A percentile compares a stretch with the other conserved stretches of the same genome.
Evolutionary conservation across 2,329 filamentous ascomycete species (phyloP).

Genomic region (Verticillium nubilum): DNA sequence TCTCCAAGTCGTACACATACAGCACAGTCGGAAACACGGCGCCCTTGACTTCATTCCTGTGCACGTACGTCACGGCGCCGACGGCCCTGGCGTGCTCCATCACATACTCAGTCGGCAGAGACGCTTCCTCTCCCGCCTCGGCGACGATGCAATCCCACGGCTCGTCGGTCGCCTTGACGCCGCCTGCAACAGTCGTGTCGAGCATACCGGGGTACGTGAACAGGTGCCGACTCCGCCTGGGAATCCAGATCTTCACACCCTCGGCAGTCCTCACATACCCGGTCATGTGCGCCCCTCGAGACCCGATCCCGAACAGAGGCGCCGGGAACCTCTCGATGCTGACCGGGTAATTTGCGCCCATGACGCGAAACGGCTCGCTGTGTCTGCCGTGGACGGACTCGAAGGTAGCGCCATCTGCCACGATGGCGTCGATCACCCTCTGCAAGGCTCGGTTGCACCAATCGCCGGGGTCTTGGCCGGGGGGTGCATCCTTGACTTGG

Average conservation of each 20-base stretch:
- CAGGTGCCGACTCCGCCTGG: slow-evolving; percentile 58
- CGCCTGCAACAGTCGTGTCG: slow-evolving; percentile 77
- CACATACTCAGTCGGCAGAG: slow-evolving; percentile 24
- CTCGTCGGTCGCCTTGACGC: slow-evolving; percentile 60
- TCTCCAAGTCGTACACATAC: slow-evolving; percentile 73
- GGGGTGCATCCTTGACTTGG: slow-evolving; percentile 21
- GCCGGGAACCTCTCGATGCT: slow-evolving; percentile 57
- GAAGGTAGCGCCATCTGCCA: slow-evolving; percentile 25
- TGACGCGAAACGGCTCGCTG: slow-evolving; percentile 36
- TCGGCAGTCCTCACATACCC: slow-evolving; percentile 41
- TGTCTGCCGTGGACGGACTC: slow-evolving; percentile 30
- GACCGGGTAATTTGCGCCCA: slow-evolving; percentile 28
- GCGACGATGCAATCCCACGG: slow-evolving; percentile 65
- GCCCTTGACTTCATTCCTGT: slow-evolving; percentile 7
- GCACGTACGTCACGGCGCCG: slow-evolving; percentile 25
- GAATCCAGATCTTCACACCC: slow-evolving; percentile 63
- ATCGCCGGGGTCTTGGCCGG: slow-evolving; percentile 15
- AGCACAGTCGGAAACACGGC: slow-evolving; percentile 27
- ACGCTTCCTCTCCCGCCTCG: slow-evolving; percentile 69
- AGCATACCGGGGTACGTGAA: slow-evolving; percentile 70
- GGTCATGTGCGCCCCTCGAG: slow-evolving; percentile 62
- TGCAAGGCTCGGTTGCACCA: slow-evolving; percentile 34
- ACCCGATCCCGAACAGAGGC: slow-evolving; percentile 61
- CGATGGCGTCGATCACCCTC: slow-evolving; percentile 28
- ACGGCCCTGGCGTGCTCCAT: slow-evolving; percentile 15